These are phyloP conservation scores for Syzygium aqueum DNA, from an alignment of 345 rosid species.

Conservation along the genomic window DNA sequence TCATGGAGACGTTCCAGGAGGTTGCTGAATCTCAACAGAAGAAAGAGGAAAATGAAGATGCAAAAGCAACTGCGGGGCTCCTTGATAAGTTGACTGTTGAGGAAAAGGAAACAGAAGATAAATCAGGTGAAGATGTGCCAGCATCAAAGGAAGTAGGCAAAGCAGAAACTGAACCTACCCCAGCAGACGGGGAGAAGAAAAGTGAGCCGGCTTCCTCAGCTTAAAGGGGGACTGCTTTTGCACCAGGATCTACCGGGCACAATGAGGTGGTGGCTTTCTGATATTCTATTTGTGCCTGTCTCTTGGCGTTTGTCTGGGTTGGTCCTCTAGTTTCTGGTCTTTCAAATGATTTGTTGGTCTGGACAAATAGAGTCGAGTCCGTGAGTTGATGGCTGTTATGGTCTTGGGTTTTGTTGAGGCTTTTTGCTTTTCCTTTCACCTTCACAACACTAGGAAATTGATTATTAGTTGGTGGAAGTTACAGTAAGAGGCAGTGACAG, in stretches of 20 bases:
- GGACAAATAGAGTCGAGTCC: neutral
- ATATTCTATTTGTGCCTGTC: neutral
- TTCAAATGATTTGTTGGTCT: neutral
- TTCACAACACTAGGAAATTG: neutral
- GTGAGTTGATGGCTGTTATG: neutral
- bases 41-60: constrained; percentile 60
- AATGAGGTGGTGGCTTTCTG: neutral
- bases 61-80: constrained; percentile 58
- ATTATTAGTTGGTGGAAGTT: neutral
- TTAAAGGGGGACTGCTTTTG: constrained; percentile 15
- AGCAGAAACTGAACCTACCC: constrained; percentile 15
- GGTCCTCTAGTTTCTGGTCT: neutral
- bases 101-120: constrained; percentile 44
- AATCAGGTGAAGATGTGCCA: constrained; percentile 19
- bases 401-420: neutral
- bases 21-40: constrained; percentile 53
- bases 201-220: constrained; percentile 31
- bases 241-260: neutral
- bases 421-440: neutral
- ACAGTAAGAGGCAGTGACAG: neutral
- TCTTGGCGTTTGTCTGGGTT: neutral
- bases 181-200: constrained; percentile 38
- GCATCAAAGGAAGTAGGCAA: constrained; percentile 26
- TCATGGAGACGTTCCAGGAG: constrained; percentile 72
- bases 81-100: constrained; percentile 66